These are phyloP conservation scores for Mycena citricolor DNA, from an alignment of 1,284 basidiomycete species.

Conservation along the genomic window DNA sequence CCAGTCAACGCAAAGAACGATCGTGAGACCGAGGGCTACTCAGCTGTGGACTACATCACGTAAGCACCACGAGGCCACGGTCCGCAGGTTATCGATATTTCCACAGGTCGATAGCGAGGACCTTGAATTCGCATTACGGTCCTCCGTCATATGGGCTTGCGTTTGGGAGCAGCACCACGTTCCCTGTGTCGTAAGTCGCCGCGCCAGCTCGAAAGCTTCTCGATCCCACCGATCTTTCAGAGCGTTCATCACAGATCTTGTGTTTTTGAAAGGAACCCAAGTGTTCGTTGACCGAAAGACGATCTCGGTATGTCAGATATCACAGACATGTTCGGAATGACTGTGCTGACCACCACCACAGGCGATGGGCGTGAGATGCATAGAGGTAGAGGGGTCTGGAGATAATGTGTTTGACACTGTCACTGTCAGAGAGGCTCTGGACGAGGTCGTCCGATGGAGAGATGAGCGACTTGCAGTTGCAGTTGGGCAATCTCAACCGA, in stretches of 20 bases:
- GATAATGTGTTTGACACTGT: slow-evolving; percentile 48
- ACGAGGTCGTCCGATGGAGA: slow-evolving; percentile 48
- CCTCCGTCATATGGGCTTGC: slow-evolving; percentile 52
- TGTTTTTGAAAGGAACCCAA: slow-evolving; percentile 66
- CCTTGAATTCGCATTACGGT: slow-evolving; percentile 66
- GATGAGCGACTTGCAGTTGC: too few relatives aligned
- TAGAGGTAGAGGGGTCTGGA: slow-evolving; percentile 38
- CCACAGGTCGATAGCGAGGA: slow-evolving; percentile 64
- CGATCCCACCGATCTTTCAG: background rate
- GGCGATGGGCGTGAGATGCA: slow-evolving; percentile 63
- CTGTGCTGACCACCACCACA: slow-evolving; percentile 30
- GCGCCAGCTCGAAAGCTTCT: background rate
- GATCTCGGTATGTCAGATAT: slow-evolving; percentile 55
- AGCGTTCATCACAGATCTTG: slow-evolving; percentile 81
- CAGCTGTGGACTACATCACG: slow-evolving; percentile 82
- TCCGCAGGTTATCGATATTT: slow-evolving; percentile 12
- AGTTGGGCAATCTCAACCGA: too few relatives aligned
- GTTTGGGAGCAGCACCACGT: slow-evolving; percentile 45
- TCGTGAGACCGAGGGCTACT: slow-evolving; percentile 86
- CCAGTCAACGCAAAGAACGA: slow-evolving; percentile 89
- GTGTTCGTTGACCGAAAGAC: slow-evolving; percentile 61
- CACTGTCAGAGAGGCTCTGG: slow-evolving; percentile 48
- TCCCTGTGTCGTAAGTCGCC: slow-evolving; percentile 50
- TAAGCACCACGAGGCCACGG: slow-evolving; percentile 33
- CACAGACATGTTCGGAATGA: background rate